Base-by-base conservation (phyloP, 2,329 filamentous ascomycete species). In the Hypoxylon sp. region DNA sequence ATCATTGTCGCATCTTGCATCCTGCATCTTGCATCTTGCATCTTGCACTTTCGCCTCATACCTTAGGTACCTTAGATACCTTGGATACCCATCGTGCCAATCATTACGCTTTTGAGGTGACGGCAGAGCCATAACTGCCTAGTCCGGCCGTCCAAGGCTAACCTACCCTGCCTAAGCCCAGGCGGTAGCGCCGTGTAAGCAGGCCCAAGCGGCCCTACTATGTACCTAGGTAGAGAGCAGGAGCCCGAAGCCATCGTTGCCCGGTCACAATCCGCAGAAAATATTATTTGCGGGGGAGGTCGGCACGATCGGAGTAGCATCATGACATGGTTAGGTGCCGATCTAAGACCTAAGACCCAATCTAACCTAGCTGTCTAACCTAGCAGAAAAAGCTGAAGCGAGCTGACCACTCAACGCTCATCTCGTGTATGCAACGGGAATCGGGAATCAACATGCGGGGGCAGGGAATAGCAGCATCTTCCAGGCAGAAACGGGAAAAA, bases 381-480 rank as follows among this genome's bases (percentile, higher is more conserved):
- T 17, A 6, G 34, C 28, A 26, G 24, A 4, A 37, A 22, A 44
- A 39, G 43, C 26, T 54, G 44, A 54, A 54, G 59, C 59, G 53
- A 58, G 34, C 46, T 19, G 30, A n/a, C 59, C 55, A 59, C 34
- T 59, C 15, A 58, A 3, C 49, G 22, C 17, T 19, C 22, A 39
- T 19, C 59, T 62, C 59, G 59, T 62, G 55, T 62, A 62, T 62
- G 59, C 59, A 58, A 46, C 15, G 59, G 32, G 54, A 43, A 57
- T 55, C 15, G 59, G 32, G 54, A 43, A 57, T 55, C 54, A 49
- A 51, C 50, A 30, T 51, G 26, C 17, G 15, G 39, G 15, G 30
- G 22, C 53, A 56, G 30, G 44, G 28, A 46, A 22, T 46, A 46
- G 20, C 20, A 26, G 26, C 43, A 19, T 46, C 17, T 10, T n/a